Evolutionary conservation across 768 basidiomycete species (phyloP).

Genomic region (Amanita pseudoporphyria): DNA sequence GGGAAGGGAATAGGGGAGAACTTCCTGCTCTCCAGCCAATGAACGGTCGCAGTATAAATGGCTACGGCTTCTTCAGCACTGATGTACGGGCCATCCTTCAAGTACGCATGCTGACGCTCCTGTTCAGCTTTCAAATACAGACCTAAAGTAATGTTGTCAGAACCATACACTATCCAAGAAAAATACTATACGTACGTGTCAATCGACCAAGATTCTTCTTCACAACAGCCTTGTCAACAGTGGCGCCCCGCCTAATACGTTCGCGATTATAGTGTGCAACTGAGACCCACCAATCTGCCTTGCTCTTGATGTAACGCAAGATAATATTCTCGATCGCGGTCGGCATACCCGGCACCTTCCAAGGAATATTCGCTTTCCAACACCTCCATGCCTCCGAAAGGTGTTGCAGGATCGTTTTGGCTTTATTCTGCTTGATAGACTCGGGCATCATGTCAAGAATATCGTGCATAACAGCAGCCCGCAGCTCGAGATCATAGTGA

Average conservation of each 20-base stretch:
- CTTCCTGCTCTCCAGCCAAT: conserved; percentile 97
- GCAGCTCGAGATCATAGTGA: conserved; percentile 94
- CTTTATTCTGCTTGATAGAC: conserved; percentile 97
- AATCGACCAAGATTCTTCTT: conserved; percentile 99
- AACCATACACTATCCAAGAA: neutral
- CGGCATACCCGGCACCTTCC: conserved; percentile 99
- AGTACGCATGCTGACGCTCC: conserved; percentile 95
- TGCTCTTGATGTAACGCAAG: conserved; percentile 96
- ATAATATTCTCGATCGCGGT: conserved; percentile 99
- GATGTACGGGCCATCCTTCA: conserved; percentile 99
- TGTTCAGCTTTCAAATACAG: conserved; percentile 98
- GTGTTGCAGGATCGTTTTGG: conserved; percentile 99
- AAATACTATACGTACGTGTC: conserved; percentile 51
- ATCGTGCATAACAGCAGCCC: conserved; percentile 99
- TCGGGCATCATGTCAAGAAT: conserved; percentile 99
- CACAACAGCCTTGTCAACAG: conserved; percentile 96
- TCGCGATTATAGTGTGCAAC: conserved; percentile 98
- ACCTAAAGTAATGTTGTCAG: conserved; percentile 26
- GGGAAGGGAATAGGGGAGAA: conserved; percentile 99
- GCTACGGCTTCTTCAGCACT: conserved; percentile 98
- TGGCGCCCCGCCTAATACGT: conserved; percentile 93
- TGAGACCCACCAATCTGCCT: conserved; percentile 99
- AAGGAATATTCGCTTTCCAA: conserved; percentile 96
- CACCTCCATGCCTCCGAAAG: conserved; percentile 98
- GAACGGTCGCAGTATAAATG: conserved; percentile 96